Base-by-base conservation (phyloP, 495 filamentous ascomycete genomes). In the Pyrenula massariospora region DNA sequence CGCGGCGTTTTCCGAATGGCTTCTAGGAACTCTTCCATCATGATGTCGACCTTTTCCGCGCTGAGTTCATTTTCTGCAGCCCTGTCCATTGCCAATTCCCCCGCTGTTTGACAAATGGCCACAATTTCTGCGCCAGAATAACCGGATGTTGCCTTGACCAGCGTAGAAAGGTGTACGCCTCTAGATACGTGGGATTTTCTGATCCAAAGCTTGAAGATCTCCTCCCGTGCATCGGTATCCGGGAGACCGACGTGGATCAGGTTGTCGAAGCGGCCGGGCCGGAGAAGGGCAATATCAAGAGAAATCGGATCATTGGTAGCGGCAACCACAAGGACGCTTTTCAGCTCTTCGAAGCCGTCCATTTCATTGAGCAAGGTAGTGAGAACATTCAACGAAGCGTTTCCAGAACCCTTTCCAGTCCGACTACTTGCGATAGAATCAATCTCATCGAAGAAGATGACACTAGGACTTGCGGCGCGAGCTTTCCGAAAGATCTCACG, bases 361-460 rank as follows among this genome's bases (percentile, higher is more conserved):
- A 98, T 92, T 66, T 98, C 93, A 61, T 91, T 97, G 10, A 98
- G 75, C 25, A 98, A 66, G 1, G 93, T 94, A 2, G 92, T 94
- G 1, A 98, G 76, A 12, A 95, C 87, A 68, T 96, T 93, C 21
- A 95, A 76, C 5, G 80, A 77, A 24, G 69, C 75, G 21, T 69
- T 64, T 22, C 79, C 74, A 2, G 70, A 72, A 3, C 73, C 61
- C 19, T 73, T 66, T 15, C 71, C 73, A 31, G 82, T 77, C 22
- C 90, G 79, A 58, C 83, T 81, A 10, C 84, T 82, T n/a, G 84
- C 91, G 57, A 98, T 91, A 3, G 90, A 84, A 72, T 98, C 93
- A 62, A 98, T 94, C 68, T 98, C 93, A 68, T 98, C 93, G 64
- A 98, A 97, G 75, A 98, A 98, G 57, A 98, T 90, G 66, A 98